Evolutionary conservation across 2,329 filamentous ascomycete species (phyloP), one percentile per base, ranked within the genome.

Genomic region (Exophiala sp.): DNA sequence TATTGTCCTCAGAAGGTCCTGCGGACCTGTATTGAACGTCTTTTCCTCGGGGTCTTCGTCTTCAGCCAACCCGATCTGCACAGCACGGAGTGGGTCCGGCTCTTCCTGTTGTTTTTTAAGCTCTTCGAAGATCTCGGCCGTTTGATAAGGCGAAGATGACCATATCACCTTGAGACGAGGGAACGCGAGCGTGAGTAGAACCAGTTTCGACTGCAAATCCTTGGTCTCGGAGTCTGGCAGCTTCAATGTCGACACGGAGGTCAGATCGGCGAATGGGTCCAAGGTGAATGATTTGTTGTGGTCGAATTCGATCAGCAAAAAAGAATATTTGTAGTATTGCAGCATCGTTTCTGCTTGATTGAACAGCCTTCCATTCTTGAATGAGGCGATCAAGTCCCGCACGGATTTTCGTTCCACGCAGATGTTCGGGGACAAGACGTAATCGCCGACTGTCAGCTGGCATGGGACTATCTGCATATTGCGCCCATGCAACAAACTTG

Each of bases 281-380:
- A 98, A 82, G 0, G 90, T 97, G 68, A 98, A 98, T 2, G 88
- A 91, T 67, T 95, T 96, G 72, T 95, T 91, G 65, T 95, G 86
- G 66, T 96, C 90, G 66, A 98, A 98, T 68, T 98, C 93, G 63
- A 98, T 97, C 38, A 98, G 80, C 5, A 98, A 81, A 80, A 97
- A 87, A 0, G 89, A 85, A 58, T 71, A 82, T 63, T 85, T 85
- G 78, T 98, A 98, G 70, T 97, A 83, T 65, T 88, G 82, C 52
- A 94, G 85, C 91, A 98, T 97, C 41, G 86, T 83, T 69, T 97
- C 91, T 34, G 86, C 85, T 72, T 98, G 93, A 60, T 81, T 87
- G 72, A 88, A 98, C 11, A 98, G 78, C 1, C 93, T 84, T 10
- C 93, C 93, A 65, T 95, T 90, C 59, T 85, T 84, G 70, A 98